These are phyloP conservation scores for Acephala macrosclerotiorum DNA, from an alignment of 2,329 filamentous ascomycete genomes.

Conservation along the genomic window DNA sequence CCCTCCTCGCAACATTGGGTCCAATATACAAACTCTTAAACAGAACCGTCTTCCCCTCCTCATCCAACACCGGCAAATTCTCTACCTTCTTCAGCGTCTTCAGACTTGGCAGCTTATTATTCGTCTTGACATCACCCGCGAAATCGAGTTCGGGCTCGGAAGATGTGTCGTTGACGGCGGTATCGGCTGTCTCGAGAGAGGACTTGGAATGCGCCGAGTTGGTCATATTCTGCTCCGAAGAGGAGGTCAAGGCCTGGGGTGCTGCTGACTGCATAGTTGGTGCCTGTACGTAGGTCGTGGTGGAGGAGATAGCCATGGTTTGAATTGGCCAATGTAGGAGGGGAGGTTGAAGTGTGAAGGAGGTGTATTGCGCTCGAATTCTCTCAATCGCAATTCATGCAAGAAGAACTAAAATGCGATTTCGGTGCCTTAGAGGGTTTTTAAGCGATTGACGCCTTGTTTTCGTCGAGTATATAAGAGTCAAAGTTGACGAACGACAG, in stretches of 20 bases:
- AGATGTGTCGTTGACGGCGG: not conserved
- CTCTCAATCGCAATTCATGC: slow-evolving; percentile 10
- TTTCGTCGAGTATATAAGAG: not conserved
- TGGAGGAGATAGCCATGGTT: slow-evolving; percentile 10
- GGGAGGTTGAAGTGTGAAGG: not conserved
- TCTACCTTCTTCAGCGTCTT: slow-evolving; percentile 60
- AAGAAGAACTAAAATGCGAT: not conserved
- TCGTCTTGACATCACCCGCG: slow-evolving; percentile 61
- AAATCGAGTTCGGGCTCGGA: slow-evolving; percentile 52
- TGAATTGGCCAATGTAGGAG: not conserved
- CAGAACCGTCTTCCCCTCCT: slow-evolving; percentile 40
- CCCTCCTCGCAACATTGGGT: slow-evolving; percentile 42
- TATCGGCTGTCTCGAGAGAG: slow-evolving; percentile 8
- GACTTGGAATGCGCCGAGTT: not conserved
- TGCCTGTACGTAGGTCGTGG: not conserved
- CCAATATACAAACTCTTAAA: slow-evolving; percentile 46
- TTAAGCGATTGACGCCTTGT: not conserved
- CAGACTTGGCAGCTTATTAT: slow-evolving; percentile 60
- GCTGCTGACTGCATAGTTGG: not conserved
- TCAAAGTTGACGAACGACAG: not conserved
- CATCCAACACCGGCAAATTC: slow-evolving; percentile 40
- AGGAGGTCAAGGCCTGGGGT: not conserved
- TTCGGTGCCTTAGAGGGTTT: not conserved
- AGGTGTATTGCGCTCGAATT: slow-evolving; percentile 3
- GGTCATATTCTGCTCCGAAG: slow-evolving; percentile 3